phyloP scores from a whole-genome alignment of 805 yeast genomes.

The Cyberlindnera euphorbiiphila region DNA sequence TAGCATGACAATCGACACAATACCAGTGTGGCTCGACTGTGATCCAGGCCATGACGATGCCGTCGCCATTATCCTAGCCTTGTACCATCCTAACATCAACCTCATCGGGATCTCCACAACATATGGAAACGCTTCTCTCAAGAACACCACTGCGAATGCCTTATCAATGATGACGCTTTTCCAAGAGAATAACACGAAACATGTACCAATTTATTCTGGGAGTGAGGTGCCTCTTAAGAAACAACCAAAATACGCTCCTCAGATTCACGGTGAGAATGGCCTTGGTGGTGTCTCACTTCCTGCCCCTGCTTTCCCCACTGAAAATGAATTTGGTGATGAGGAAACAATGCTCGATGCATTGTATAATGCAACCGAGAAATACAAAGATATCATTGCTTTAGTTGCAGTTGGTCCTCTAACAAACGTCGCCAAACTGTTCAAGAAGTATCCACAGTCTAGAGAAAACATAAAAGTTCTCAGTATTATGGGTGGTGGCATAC shows the following conservation, averaged over 20 bases:
- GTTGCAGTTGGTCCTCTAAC: slow-evolving; percentile 80
- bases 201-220: slow-evolving; percentile 67
- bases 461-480: slow-evolving; percentile 48
- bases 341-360: slow-evolving; percentile 36
- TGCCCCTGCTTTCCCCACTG: slow-evolving; percentile 34
- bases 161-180: slow-evolving; percentile 62
- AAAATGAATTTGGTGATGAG: slow-evolving; percentile 34
- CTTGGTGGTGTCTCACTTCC: slow-evolving; percentile 72
- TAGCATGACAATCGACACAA: slow-evolving; percentile 20
- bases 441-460: slow-evolving; percentile 50
- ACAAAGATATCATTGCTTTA: slow-evolving; percentile 49
- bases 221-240: slow-evolving; percentile 53
- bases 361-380: slow-evolving; percentile 36
- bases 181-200: slow-evolving; percentile 27
- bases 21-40: slow-evolving; percentile 86
- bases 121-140: slow-evolving; percentile 39
- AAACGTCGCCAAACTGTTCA: slow-evolving; percentile 56
- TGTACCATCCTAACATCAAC: slow-evolving; percentile 47
- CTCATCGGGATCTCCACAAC: slow-evolving; percentile 33
- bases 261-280: slow-evolving; percentile 72
- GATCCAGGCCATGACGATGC: slow-evolving; percentile 93
- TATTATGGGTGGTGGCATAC: slow-evolving; percentile 73
- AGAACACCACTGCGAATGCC: slow-evolving; percentile 66
- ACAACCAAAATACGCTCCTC: slow-evolving; percentile 49
- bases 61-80: slow-evolving; percentile 63